Percentiles rank a stretch among this genome's conserved stretches.
phyloP scores from a whole-genome alignment of 1,284 basidiomycete species.

The Ceratobasidium sp. region DNA sequence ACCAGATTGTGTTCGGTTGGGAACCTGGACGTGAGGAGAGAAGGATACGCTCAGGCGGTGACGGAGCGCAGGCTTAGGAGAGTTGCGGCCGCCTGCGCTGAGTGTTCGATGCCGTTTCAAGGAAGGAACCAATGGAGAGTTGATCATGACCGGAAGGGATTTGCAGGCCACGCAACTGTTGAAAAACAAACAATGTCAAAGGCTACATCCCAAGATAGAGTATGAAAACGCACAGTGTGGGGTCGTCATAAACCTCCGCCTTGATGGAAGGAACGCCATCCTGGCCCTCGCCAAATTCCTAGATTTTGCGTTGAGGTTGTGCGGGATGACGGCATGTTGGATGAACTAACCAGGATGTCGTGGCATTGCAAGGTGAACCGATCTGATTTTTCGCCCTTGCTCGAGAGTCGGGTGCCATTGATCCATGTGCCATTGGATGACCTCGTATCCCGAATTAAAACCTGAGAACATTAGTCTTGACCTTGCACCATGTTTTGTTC shows the following conservation, averaged over 20 bases:
- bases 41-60: conserved; percentile 34
- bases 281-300: conserved; percentile 36
- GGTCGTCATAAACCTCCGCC: conserved; percentile 33
- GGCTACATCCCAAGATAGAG: background rate
- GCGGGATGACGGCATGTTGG: background rate
- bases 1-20: conserved; percentile 18
- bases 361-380: conserved; percentile 23
- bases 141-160: conserved; percentile 28
- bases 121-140: conserved; percentile 15
- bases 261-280: conserved; percentile 34
- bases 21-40: conserved; percentile 34
- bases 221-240: conserved; percentile 10
- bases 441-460: conserved; percentile 29
- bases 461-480: background rate
- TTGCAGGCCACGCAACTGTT: conserved; percentile 33
- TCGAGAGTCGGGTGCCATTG: conserved; percentile 26
- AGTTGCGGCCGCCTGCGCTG: conserved; percentile 14
- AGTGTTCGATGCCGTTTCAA: conserved; percentile 27
- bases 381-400: conserved; percentile 33
- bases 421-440: conserved; percentile 36
- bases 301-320: background rate
- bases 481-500: background rate
- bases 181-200: background rate
- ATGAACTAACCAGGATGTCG: conserved; percentile 32
- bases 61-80: conserved; percentile 26